A percentile compares a stretch with the other conserved stretches of the same genome.
These are phyloP conservation scores for Carallia brachiata DNA, from an alignment of 345 rosid genomes.

Conservation along the genomic window DNA sequence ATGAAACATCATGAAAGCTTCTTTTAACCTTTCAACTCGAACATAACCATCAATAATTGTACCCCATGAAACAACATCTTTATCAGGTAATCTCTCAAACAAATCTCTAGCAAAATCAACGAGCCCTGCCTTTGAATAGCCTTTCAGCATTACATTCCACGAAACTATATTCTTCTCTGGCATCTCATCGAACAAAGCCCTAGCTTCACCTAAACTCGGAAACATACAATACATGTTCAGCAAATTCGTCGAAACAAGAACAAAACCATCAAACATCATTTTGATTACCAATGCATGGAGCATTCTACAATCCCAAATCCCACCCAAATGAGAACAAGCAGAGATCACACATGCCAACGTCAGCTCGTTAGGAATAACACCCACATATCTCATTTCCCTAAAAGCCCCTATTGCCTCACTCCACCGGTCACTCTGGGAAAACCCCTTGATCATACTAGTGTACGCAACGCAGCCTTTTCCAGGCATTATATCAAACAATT, in stretches of 20 bases:
- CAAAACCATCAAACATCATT: slow-evolving; percentile 39
- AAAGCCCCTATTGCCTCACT: slow-evolving; percentile 49
- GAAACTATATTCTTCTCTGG: slow-evolving; percentile 56
- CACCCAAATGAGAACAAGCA: slow-evolving; percentile 49
- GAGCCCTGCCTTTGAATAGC: slow-evolving; percentile 68
- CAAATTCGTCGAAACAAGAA: slow-evolving; percentile 68
- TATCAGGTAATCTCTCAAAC: slow-evolving; percentile 55
- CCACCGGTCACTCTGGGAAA: slow-evolving; percentile 44
- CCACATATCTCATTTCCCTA: slow-evolving; percentile 54
- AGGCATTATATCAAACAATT: slow-evolving; percentile 67
- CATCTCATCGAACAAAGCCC: slow-evolving; percentile 65
- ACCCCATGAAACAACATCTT: slow-evolving; percentile 81
- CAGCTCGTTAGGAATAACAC: slow-evolving; percentile 51
- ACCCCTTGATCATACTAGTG: slow-evolving; percentile 69
- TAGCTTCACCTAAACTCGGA: slow-evolving; percentile 54
- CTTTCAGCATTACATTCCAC: slow-evolving; percentile 90
- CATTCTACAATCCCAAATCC: slow-evolving; percentile 54
- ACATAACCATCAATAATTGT: slow-evolving; percentile 65
- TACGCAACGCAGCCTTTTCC: slow-evolving; percentile 55
- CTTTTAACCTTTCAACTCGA: slow-evolving; percentile 40
- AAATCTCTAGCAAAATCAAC: slow-evolving; percentile 49
- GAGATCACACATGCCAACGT: slow-evolving; percentile 61
- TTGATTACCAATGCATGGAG: slow-evolving; percentile 59
- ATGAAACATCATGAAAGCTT: slow-evolving; percentile 53
- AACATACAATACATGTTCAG: slow-evolving; percentile 61